These are phyloP conservation scores for Mycena capillaripes DNA, from an alignment of 768 basidiomycete species.

Conservation along the genomic window DNA sequence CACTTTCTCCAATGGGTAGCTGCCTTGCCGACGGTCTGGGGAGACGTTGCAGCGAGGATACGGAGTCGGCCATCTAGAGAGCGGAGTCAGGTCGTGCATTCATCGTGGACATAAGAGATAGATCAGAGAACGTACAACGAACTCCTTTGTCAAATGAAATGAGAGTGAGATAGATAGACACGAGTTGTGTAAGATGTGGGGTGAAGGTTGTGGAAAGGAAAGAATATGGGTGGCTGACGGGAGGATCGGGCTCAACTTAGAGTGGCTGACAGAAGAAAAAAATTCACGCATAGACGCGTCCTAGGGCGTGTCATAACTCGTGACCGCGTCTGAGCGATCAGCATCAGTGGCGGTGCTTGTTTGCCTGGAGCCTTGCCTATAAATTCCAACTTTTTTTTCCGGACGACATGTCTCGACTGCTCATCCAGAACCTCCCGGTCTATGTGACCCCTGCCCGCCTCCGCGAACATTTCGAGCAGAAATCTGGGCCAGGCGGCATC, in stretches of 20 bases:
- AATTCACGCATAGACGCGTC: background rate
- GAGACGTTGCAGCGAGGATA: background rate
- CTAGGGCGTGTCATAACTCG: background rate
- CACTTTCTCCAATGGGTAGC: background rate
- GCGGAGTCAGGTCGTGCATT: background rate
- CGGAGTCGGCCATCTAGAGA: slow-evolving; percentile 1
- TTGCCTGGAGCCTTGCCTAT: background rate
- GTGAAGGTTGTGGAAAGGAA: background rate
- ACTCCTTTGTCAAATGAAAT: background rate
- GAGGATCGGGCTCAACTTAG: background rate
- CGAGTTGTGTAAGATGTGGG: background rate
- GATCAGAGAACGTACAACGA: background rate
- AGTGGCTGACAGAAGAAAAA: background rate
- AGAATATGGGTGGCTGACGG: slow-evolving; percentile 4
- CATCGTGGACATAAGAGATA: background rate
- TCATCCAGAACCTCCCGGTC: slow-evolving; percentile 85
- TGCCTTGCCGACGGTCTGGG: background rate
- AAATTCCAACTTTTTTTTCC: background rate
- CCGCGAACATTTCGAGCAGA: slow-evolving; percentile 76
- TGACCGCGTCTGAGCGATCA: background rate
- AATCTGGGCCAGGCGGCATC: slow-evolving; percentile 70
- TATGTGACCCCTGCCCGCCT: slow-evolving; percentile 77
- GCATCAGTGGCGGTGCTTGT: background rate
- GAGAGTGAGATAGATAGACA: slow-evolving; percentile 8
- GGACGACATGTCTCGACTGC: slow-evolving; percentile 81